Evolutionary conservation across 1,284 basidiomycete genomes (phyloP).

Genomic region (Cryptococcus wingfieldii): DNA sequence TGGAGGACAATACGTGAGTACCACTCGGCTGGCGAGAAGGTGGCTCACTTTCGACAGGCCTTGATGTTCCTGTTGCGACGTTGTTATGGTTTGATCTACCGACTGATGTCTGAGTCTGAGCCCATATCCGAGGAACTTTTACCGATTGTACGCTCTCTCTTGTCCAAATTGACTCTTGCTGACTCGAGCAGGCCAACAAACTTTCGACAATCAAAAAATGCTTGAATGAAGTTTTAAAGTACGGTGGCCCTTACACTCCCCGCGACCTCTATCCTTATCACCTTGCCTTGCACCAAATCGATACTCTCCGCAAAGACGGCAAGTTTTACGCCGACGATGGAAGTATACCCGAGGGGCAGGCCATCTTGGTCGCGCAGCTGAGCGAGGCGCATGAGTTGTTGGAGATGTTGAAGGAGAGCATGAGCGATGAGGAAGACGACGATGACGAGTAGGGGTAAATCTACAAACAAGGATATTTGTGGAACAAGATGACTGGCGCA

Average conservation of each 20-base stretch:
- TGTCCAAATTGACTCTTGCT: neutral
- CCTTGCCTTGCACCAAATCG: conserved; percentile 91
- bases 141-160: conserved; percentile 68
- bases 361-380: conserved; percentile 90
- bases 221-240: conserved; percentile 93
- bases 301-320: conserved; percentile 85
- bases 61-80: conserved; percentile 85
- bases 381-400: conserved; percentile 94
- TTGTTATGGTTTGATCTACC: conserved; percentile 95
- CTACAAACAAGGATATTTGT: no score
- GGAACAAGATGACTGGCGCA: no score
- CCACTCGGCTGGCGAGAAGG: neutral
- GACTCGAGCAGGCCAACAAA: conserved; percentile 72
- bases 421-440: conserved; percentile 45
- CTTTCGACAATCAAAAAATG: conserved; percentile 92
- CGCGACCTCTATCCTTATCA: conserved; percentile 97
- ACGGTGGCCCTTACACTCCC: conserved; percentile 91
- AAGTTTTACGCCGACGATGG: conserved; percentile 73
- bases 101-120: conserved; percentile 91
- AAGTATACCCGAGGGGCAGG: conserved; percentile 87
- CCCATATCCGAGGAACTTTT: conserved; percentile 98
- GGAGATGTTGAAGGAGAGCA: conserved; percentile 62
- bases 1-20: conserved; percentile 39
- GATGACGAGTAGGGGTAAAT: conserved; percentile 5
- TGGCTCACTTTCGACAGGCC: conserved; percentile 55